Evolutionary conservation across 441 rosid genomes (phyloP).

Genomic region (Eutrema salsugineum): DNA sequence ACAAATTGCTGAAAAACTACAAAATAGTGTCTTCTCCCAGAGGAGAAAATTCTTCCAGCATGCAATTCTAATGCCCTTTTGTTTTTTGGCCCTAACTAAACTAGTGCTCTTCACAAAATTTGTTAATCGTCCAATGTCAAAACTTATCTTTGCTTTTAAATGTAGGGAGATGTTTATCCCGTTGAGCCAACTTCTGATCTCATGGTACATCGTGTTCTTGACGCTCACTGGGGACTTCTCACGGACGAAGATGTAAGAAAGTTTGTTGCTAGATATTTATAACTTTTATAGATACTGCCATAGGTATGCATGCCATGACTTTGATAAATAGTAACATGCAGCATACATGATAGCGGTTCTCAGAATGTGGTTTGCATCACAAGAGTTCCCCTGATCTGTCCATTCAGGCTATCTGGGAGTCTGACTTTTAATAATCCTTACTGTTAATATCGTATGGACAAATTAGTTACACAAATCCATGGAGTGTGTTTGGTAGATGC

Average conservation of each 20-base stretch:
- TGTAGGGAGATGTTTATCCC: conserved; percentile 97
- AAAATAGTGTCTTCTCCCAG: neutral
- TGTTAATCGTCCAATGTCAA: neutral
- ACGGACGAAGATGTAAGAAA: conserved; percentile 76
- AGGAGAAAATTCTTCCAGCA: neutral
- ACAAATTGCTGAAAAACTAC: neutral
- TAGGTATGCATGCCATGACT: neutral
- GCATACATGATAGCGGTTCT: neutral
- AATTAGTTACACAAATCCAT: neutral
- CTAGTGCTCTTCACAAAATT: neutral
- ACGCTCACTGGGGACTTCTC: conserved; percentile 99
- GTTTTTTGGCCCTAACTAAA: neutral
- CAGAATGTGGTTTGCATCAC: conserved; percentile 6
- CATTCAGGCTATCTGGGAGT: conserved; percentile 1
- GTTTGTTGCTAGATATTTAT: conserved; percentile 12
- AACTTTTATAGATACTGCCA: neutral
- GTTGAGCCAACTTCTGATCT: conserved; percentile 63
- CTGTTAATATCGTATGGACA: neutral
- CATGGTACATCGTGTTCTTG: conserved; percentile 67
- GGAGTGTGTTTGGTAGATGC: neutral
- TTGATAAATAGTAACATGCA: neutral
- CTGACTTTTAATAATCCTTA: neutral
- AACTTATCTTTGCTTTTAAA: conserved; percentile 5
- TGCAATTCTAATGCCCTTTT: neutral
- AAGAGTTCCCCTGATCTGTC: neutral